These are phyloP conservation scores for Stentor coeruleus DNA, from an alignment of 73 alveolate genomes.

Conservation along the genomic window DNA sequence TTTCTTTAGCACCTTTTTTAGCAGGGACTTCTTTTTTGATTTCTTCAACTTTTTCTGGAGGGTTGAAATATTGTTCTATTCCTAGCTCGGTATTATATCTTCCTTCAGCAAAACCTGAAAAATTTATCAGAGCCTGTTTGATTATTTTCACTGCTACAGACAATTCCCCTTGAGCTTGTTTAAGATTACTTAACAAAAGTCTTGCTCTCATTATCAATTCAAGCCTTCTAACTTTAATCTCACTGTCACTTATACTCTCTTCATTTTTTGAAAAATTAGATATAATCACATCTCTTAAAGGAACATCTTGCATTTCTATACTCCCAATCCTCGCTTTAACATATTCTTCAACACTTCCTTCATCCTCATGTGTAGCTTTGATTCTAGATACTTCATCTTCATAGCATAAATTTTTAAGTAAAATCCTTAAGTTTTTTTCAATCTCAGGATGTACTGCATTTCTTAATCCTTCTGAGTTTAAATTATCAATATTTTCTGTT, in stretches of 20 bases:
- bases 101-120: constrained; percentile 2
- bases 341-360: constrained; percentile 20
- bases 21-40: constrained; percentile 1
- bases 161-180: constrained; percentile 20
- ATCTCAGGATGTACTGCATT: constrained; percentile 1
- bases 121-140: background rate
- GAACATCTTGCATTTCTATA: constrained; percentile 21
- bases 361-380: constrained; percentile 6
- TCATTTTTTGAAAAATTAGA: constrained; percentile 7
- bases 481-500: constrained; percentile 15
- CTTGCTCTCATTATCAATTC: background rate
- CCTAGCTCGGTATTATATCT: background rate
- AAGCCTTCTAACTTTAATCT: background rate
- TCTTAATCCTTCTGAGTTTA: background rate
- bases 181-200: background rate
- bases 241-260: constrained; percentile 12
- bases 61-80: constrained; percentile 10
- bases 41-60: constrained; percentile 22
- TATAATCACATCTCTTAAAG: background rate
- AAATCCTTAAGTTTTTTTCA: background rate
- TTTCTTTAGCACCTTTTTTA: constrained; percentile 19
- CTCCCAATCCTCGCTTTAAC: constrained; percentile 8
- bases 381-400: constrained; percentile 20
- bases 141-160: background rate
- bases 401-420: constrained; percentile 11